phyloP scores from a whole-genome alignment of 2,329 filamentous ascomycete genomes.

The Monilinia laxa region DNA sequence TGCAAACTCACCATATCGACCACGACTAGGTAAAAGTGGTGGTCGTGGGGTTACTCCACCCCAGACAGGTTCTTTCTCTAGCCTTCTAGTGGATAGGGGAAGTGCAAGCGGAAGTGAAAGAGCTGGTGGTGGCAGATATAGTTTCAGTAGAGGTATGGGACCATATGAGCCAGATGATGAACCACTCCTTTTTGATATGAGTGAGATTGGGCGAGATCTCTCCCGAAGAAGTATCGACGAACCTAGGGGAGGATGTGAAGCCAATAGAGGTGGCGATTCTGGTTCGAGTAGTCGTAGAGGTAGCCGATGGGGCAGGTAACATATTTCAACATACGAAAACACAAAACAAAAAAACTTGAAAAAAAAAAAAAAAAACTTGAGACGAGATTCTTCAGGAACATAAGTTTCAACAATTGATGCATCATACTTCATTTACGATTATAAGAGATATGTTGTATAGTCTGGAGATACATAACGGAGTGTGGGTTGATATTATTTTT shows the following conservation, averaged over 20 bases:
- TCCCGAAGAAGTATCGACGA: constrained; percentile 59
- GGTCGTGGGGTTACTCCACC: constrained; percentile 40
- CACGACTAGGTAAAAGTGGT: constrained; percentile 36
- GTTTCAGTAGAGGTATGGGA: constrained; percentile 45
- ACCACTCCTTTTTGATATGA: constrained; percentile 70
- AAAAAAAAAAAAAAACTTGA: constrained; percentile 9
- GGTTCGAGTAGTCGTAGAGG: constrained; percentile 37
- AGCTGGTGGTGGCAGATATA: constrained; percentile 44
- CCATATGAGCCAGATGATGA: constrained; percentile 62
- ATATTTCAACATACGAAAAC: constrained; percentile 24
- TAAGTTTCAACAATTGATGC: constrained; percentile 33
- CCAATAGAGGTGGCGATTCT: constrained; percentile 37
- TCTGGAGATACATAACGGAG: constrained; percentile 25
- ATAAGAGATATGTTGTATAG: constrained; percentile 30
- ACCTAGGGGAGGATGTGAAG: constrained; percentile 36
- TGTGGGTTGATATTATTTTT: constrained; percentile 24
- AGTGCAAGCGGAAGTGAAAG: constrained; percentile 42
- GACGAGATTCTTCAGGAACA: constrained; percentile 21
- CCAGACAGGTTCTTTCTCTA: constrained; percentile 41
- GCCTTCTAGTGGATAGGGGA: constrained; percentile 38
- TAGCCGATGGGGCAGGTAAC: constrained; percentile 37
- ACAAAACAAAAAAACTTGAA: too few relatives aligned
- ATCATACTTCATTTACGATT: constrained; percentile 34
- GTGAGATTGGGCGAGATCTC: constrained; percentile 61
- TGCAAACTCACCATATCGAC: constrained; percentile 38